Evolutionary conservation across 805 yeast genomes (phyloP).

Genomic region (Lipomyces sp.): DNA sequence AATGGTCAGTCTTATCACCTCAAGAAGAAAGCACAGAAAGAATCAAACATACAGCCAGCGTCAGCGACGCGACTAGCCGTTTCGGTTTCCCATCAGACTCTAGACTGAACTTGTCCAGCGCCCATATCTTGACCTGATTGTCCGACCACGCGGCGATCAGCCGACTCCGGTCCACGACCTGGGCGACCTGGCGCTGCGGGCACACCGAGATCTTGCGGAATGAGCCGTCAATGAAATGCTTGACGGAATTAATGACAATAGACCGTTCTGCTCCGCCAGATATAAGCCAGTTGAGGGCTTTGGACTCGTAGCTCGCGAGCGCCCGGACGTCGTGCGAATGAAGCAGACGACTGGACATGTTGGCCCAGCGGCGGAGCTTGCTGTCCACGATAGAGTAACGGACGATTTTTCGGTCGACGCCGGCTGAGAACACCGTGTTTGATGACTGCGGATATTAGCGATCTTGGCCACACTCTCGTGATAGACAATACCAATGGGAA

Average conservation of each 20-base stretch:
- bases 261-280: slow-evolving; percentile 83
- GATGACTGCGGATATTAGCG: too few relatives aligned
- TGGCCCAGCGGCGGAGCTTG: slow-evolving; percentile 62
- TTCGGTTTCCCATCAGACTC: slow-evolving; percentile 40
- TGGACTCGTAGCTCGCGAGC: slow-evolving; percentile 39
- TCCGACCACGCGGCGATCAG: slow-evolving; percentile 76
- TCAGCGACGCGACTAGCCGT: slow-evolving; percentile 57
- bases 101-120: slow-evolving; percentile 39
- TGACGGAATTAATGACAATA: slow-evolving; percentile 56
- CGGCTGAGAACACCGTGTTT: slow-evolving; percentile 74
- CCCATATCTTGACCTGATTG: slow-evolving; percentile 80
- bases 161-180: slow-evolving; percentile 48
- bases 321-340: slow-evolving; percentile 57
- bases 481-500: too few relatives aligned
- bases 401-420: slow-evolving; percentile 88
- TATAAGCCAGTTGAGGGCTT: slow-evolving; percentile 44
- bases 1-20: slow-evolving; percentile 34
- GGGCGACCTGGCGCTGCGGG: slow-evolving; percentile 56
- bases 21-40: neutral
- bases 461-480: too few relatives aligned
- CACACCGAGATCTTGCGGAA: slow-evolving; percentile 64
- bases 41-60: slow-evolving; percentile 6
- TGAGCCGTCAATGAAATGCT: slow-evolving; percentile 63
- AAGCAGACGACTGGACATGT: slow-evolving; percentile 67
- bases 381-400: slow-evolving; percentile 55